Conservation (phyloP, 2,329 filamentous ascomycete species). For the Aspergillus tamarii region DNA sequence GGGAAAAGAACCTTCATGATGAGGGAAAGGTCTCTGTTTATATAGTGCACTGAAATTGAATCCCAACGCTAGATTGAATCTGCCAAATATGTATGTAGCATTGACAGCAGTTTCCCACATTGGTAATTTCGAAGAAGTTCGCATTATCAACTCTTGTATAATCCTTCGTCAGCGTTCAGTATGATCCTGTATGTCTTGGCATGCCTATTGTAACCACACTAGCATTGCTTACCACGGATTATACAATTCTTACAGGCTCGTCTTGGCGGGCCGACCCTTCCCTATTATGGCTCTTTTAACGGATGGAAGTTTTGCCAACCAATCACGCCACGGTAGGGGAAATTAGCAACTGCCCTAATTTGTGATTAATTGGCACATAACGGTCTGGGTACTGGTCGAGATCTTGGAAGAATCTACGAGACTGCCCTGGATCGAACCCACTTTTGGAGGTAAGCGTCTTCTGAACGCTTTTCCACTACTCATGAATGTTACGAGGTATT, state of each 20-base stretch:
- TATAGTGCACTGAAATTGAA: not conserved
- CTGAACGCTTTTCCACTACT: not conserved
- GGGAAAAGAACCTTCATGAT: not conserved
- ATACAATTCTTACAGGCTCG: not conserved
- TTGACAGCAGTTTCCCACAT: not conserved
- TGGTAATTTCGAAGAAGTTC: not conserved
- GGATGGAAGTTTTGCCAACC: not conserved
- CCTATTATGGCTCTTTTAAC: not conserved
- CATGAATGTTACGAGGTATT: not conserved
- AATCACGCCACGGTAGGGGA: not conserved
- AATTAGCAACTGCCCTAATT: not conserved
- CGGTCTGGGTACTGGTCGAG: not conserved
- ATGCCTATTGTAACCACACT: not conserved
- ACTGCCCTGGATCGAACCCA: not conserved
- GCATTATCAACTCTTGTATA: slow-evolving; percentile 3
- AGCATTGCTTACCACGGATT: not conserved
- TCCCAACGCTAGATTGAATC: not conserved
- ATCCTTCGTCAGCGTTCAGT: not conserved
- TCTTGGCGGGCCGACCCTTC: not conserved
- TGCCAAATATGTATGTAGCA: not conserved
- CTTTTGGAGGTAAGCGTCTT: not conserved
- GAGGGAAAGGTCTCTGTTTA: not conserved
- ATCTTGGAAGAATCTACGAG: not conserved
- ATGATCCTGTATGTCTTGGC: not conserved
- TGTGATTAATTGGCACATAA: not conserved